Evolutionary conservation across 257 asterid species (phyloP).

Genomic region (Solanum medicagineum): DNA sequence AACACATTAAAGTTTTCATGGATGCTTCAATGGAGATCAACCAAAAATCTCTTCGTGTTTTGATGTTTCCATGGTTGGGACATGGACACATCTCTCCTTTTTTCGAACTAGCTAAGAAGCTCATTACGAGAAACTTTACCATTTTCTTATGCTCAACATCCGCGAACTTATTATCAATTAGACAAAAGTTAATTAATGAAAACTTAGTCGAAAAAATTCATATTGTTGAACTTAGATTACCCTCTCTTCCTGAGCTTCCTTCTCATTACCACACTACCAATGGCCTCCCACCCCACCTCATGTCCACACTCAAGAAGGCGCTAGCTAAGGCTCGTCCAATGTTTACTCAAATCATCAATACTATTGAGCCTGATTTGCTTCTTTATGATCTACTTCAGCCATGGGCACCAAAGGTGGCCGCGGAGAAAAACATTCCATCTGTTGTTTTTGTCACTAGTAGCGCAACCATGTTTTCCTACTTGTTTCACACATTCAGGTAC

Average conservation of each 20-base stretch:
- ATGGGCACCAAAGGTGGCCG: slow-evolving; percentile 12
- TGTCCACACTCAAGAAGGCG: slow-evolving; percentile 4
- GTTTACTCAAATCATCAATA: neutral
- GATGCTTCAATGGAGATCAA: neutral
- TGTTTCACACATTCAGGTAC: neutral
- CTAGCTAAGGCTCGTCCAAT: neutral
- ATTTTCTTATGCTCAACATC: slow-evolving; percentile 15
- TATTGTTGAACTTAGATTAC: slow-evolving; percentile 8
- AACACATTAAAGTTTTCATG: neutral
- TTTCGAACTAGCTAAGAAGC: slow-evolving; percentile 10
- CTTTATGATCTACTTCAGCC: slow-evolving; percentile 11
- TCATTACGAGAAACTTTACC: neutral
- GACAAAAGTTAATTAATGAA: neutral
- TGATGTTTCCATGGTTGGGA: slow-evolving; percentile 22
- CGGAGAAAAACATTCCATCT: slow-evolving; percentile 3
- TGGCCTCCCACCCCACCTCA: slow-evolving; percentile 16
- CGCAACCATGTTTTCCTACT: neutral
- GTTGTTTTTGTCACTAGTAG: slow-evolving; percentile 5
- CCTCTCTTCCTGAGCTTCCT: slow-evolving; percentile 12
- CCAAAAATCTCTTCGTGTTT: neutral
- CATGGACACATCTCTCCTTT: slow-evolving; percentile 20
- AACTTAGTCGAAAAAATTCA: neutral
- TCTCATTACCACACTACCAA: slow-evolving; percentile 20
- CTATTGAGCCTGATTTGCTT: slow-evolving; percentile 7
- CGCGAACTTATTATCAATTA: neutral